phyloP scores from a whole-genome alignment of 257 asterid genomes.

The Coffea canephora region DNA sequence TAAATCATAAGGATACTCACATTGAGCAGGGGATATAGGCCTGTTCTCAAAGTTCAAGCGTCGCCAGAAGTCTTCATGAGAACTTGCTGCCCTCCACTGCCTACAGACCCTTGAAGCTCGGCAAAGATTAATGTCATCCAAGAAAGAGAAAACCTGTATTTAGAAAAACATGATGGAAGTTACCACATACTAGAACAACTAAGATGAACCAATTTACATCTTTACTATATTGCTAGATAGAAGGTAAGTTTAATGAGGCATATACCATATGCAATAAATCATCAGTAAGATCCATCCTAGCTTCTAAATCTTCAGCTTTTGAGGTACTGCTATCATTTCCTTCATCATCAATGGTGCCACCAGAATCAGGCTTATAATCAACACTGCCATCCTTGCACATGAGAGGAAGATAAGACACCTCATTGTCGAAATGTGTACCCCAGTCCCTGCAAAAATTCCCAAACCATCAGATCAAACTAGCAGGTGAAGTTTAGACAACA shows the following conservation, averaged over 20 bases:
- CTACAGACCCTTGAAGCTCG: slow-evolving; percentile 86
- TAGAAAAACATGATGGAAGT: background rate
- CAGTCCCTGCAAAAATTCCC: slow-evolving; percentile 60
- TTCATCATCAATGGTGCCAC: slow-evolving; percentile 31
- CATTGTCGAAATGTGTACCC: slow-evolving; percentile 49
- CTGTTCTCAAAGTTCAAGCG: slow-evolving; percentile 81
- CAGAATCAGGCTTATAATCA: slow-evolving; percentile 34
- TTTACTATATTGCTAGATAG: background rate
- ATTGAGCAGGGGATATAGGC: slow-evolving; percentile 57
- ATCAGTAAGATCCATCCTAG: slow-evolving; percentile 95
- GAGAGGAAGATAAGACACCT: slow-evolving; percentile 31
- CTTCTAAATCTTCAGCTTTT: slow-evolving; percentile 51
- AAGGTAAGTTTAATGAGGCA: background rate
- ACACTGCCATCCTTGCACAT: slow-evolving; percentile 26
- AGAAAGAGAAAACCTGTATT: slow-evolving; percentile 78
- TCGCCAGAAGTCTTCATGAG: slow-evolving; percentile 99
- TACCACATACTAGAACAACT: background rate
- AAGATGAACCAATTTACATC: background rate
- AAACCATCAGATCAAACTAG: slow-evolving; percentile 7
- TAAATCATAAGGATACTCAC: slow-evolving; percentile 47
- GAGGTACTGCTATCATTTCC: slow-evolving; percentile 29
- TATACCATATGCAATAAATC: slow-evolving; percentile 94
- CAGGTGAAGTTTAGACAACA: background rate
- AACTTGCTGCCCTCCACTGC: slow-evolving; percentile 96
- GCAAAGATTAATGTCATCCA: slow-evolving; percentile 87